phyloP scores from a whole-genome alignment of 768 basidiomycete genomes.

The Gelatoporia subvermispora region DNA sequence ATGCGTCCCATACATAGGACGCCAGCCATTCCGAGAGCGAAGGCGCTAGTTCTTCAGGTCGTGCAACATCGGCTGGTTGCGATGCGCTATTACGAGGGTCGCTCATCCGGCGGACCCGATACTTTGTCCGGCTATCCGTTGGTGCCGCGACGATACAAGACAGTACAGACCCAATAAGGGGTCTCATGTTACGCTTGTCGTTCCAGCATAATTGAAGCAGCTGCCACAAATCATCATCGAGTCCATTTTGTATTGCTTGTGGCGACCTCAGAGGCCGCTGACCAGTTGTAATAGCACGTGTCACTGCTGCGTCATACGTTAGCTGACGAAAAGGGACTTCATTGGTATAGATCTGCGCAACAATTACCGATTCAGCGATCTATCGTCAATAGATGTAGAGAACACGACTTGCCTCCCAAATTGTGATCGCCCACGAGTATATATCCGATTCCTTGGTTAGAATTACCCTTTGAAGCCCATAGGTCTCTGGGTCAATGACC shows the following conservation, averaged over 20 bases:
- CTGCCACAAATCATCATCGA: background rate
- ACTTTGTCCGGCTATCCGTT: too few species aligned
- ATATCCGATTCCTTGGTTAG: background rate
- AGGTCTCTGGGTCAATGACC: background rate
- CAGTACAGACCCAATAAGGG: too few species aligned
- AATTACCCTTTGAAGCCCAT: background rate
- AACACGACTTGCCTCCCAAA: background rate
- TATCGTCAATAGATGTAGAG: too few species aligned
- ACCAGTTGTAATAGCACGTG: background rate
- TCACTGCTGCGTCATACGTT: background rate
- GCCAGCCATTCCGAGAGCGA: too few species aligned
- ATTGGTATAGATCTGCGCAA: conserved; percentile 1
- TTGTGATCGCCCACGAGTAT: conserved; percentile 5
- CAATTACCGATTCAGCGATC: background rate
- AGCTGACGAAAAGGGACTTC: background rate
- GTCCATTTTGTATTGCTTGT: background rate
- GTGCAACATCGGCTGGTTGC: too few species aligned
- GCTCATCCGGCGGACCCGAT: too few species aligned
- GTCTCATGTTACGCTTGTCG: too few species aligned
- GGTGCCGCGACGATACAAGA: too few species aligned
- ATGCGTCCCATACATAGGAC: too few species aligned
- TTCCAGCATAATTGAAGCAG: conserved; percentile 1
- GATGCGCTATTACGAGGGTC: too few species aligned
- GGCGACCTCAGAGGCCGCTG: background rate
- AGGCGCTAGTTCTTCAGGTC: too few species aligned